Evolutionary conservation across 176 grass and related monocot genomes (phyloP), one percentile per base, ranked within the genome.

Genomic region (Dendrocalamus sinicus): DNA sequence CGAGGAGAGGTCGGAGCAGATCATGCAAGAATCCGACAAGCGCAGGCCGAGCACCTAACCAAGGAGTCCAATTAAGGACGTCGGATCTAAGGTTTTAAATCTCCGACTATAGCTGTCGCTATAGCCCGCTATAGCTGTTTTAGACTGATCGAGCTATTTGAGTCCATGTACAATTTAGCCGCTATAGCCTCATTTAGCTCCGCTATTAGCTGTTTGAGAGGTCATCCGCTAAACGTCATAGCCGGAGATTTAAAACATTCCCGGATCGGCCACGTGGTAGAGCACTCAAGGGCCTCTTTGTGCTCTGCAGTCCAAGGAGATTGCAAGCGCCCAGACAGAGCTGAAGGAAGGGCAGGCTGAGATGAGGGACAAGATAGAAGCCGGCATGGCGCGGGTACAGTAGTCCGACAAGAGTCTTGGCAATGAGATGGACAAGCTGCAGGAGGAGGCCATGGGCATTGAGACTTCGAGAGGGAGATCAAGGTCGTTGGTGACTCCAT

Each of bases 331-430:
- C 7, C 92, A 94, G 66, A 60, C 19, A 12, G 88, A 85, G 22
- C 90, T 97, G 13, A 78, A 65, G 69, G 81, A 66, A 76, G 94
- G 94, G 52, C 92, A 94, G 62, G 46, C 23, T 15, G 87, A 67
- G 57, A 91, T 91, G 87, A 83, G 81, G 63, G 69, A 79, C 15
- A 71, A 79, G 72, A 52, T 94, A 37, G 86, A 89, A 28, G 79
- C 92, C 22, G 90, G 90, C 70, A 86, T 92, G 80, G 88, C 52
- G 24, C 39, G 15, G 16, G 62, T 88, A n/a, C 52, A 92, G 53
- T 84, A 91, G 81, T 88, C 89, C 48, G 92, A 91, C 41, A 62
- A 72, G 67, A 81, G 45, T 46, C 57, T 94, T 10, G 90, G 77
- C 20, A 57, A 85, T 20, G 88, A 85, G 45, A 94, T 94, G 86